Percentiles rank a stretch among this genome's conserved stretches.
Conservation (phyloP, 2,329 filamentous ascomycete genomes). For the Rhexocercosporidium sp. region DNA sequence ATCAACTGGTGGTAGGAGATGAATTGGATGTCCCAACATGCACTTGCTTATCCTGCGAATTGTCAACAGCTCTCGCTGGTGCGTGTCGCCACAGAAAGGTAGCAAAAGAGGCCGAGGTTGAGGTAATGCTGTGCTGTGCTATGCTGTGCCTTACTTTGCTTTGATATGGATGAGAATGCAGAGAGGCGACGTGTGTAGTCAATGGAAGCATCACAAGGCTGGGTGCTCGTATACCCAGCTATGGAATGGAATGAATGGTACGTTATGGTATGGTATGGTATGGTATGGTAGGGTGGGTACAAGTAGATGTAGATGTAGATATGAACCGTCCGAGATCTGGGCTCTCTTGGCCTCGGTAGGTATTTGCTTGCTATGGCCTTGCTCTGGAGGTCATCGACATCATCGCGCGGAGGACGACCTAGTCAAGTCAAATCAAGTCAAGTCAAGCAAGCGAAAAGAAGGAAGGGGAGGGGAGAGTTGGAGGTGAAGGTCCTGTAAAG, state of each 20-base stretch:
- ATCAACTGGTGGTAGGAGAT: neutral
- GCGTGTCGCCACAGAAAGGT: neutral
- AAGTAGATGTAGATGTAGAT: too few species aligned
- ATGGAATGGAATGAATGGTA: too few species aligned
- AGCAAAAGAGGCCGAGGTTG: neutral
- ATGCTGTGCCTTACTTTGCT: neutral
- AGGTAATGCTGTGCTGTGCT: neutral
- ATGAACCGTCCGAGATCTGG: too few species aligned
- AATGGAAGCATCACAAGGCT: too few species aligned
- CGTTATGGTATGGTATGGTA: neutral
- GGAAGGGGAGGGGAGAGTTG: neutral
- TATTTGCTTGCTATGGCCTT: neutral
- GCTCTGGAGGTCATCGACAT: constrained; percentile 48
- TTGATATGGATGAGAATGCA: too few species aligned
- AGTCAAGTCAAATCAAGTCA: constrained; percentile 18
- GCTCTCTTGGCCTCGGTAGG: constrained; percentile 42
- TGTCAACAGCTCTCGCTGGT: neutral
- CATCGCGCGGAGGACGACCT: constrained; percentile 34
- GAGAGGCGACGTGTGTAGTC: too few species aligned
- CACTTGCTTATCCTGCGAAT: neutral
- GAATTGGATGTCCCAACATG: neutral
- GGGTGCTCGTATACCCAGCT: too few species aligned
- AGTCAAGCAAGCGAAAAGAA: neutral
- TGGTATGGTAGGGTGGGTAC: neutral
- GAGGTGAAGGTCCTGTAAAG: neutral